Conservation (phyloP, 1,139 yeast species). For the Taphrina sp. region DNA sequence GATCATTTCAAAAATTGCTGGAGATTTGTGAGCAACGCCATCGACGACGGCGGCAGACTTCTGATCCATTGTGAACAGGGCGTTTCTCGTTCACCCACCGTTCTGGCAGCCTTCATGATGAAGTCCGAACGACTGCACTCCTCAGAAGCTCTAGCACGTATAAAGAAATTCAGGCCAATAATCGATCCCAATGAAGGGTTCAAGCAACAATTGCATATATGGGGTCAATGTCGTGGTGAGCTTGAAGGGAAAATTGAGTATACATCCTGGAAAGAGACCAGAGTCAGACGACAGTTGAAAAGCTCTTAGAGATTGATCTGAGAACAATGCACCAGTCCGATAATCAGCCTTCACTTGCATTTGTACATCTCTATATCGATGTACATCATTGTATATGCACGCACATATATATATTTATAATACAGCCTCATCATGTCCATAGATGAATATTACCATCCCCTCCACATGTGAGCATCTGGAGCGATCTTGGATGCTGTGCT, state of each 20-base stretch:
- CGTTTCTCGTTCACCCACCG: conserved; percentile 71
- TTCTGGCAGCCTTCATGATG: conserved; percentile 77
- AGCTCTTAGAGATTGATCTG: too few species aligned
- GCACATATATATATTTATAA: too few species aligned
- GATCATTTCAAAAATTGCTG: conserved; percentile 61
- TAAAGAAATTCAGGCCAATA: conserved; percentile 58
- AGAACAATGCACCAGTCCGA: too few species aligned
- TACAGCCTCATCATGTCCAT: conserved; percentile 21
- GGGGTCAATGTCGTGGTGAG: conserved; percentile 23
- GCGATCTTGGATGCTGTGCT: conserved; percentile 35
- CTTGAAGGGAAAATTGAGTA: conserved; percentile 19
- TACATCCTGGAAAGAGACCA: conserved; percentile 19
- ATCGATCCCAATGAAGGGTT: conserved; percentile 75
- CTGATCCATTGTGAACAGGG: conserved; percentile 63
- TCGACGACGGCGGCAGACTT: conserved; percentile 45
- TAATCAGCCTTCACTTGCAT: too few species aligned
- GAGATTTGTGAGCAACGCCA: conserved; percentile 63
- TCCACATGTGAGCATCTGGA: conserved; percentile 38
- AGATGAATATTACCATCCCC: conserved; percentile 35
- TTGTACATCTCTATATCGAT: too few species aligned
- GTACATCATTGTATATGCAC: too few species aligned
- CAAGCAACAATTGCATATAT: conserved; percentile 65
- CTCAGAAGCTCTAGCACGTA: conserved; percentile 67
- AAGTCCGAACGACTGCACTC: conserved; percentile 59
- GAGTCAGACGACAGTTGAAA: too few species aligned